phyloP scores from a whole-genome alignment of 805 yeast genomes.

The Starmerella geochares region DNA sequence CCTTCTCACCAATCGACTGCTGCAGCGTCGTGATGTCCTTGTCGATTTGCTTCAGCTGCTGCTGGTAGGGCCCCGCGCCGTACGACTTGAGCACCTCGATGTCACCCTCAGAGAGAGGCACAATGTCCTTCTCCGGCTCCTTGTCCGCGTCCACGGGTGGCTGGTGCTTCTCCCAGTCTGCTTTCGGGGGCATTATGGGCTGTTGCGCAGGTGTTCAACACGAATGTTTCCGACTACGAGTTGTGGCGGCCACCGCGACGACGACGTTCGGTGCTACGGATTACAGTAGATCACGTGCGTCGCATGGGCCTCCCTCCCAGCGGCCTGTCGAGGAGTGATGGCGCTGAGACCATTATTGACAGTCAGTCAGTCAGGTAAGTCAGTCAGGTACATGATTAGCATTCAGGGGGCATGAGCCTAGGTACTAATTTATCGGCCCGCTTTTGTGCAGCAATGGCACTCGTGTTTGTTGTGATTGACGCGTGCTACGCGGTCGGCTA shows the following conservation, averaged over 20 bases:
- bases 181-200: constrained; percentile 77
- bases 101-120: constrained; percentile 89
- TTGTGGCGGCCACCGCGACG: neutral
- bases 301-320: too few species aligned
- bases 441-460: too few species aligned
- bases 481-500: too few species aligned
- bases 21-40: constrained; percentile 79
- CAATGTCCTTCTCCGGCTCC: constrained; percentile 49
- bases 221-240: neutral
- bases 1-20: constrained; percentile 80
- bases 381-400: too few species aligned
- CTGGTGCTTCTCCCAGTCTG: constrained; percentile 95
- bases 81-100: constrained; percentile 94
- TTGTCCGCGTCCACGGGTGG: constrained; percentile 59
- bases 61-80: constrained; percentile 94
- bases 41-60: constrained; percentile 68
- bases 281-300: neutral
- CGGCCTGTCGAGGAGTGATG: too few species aligned
- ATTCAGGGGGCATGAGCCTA: too few species aligned
- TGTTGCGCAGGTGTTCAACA: neutral
- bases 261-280: neutral
- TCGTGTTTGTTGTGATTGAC: too few species aligned
- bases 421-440: too few species aligned
- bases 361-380: too few species aligned
- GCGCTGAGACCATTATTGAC: too few species aligned